These are phyloP conservation scores for Solanum gracilifrons DNA, from an alignment of 257 asterid species.

Conservation along the genomic window DNA sequence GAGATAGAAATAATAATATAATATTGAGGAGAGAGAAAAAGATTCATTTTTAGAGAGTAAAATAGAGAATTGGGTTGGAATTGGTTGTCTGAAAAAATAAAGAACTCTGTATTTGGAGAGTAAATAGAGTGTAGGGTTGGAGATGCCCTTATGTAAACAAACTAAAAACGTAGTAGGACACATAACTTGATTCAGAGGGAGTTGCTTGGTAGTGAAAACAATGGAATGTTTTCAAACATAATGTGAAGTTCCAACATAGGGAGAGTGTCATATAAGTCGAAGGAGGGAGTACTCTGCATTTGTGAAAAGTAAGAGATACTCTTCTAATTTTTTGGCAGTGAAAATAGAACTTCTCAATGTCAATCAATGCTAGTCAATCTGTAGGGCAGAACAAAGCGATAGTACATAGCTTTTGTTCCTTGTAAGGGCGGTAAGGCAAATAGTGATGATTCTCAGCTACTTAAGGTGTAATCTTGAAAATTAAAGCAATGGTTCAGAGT, in stretches of 20 bases:
- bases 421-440: background rate
- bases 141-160: background rate
- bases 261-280: background rate
- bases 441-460: background rate
- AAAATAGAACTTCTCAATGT: background rate
- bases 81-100: no score
- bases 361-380: background rate
- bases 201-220: background rate
- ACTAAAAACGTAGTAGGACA: background rate
- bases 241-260: background rate
- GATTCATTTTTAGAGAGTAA: no score
- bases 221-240: background rate
- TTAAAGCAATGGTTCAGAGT: background rate
- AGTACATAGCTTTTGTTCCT: background rate
- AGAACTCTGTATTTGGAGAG: no score
- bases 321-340: background rate
- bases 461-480: background rate
- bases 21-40: no score
- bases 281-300: background rate
- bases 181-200: background rate
- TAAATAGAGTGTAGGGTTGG: no score
- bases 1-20: no score
- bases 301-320: background rate
- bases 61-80: no score
- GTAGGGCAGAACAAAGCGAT: background rate